Conservation (phyloP, 106 monocot species). For the Narthecium ossifragum region DNA sequence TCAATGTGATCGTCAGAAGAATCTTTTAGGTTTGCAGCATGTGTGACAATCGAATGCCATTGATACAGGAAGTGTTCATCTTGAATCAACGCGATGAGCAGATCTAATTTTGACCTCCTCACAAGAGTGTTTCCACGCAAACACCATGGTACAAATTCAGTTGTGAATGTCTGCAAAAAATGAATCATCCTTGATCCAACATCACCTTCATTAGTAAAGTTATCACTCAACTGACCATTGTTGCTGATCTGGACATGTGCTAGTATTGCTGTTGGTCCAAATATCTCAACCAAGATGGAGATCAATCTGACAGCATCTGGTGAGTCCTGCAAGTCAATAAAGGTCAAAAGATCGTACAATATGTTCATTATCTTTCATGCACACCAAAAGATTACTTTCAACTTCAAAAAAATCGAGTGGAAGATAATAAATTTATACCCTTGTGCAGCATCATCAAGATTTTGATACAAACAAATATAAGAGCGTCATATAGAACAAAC, state of each 20-base stretch:
- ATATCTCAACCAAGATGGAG: conserved; percentile 43
- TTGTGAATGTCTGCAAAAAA: conserved; percentile 52
- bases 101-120: conserved; percentile 63
- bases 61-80: conserved; percentile 62
- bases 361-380: background rate
- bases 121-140: conserved; percentile 32
- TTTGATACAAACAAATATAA: too few species aligned
- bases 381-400: too few species aligned
- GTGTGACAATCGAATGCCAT: conserved; percentile 56
- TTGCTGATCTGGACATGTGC: conserved; percentile 21
- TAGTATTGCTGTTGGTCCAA: conserved; percentile 55
- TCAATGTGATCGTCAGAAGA: conserved; percentile 15
- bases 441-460: too few species aligned
- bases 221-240: conserved; percentile 4
- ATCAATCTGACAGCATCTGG: conserved; percentile 54
- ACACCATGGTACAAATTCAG: conserved; percentile 85
- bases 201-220: conserved; percentile 8
- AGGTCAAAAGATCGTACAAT: background rate
- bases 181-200: conserved; percentile 14
- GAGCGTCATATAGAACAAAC: too few species aligned
- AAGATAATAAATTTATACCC: too few species aligned
- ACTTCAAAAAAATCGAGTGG: too few species aligned
- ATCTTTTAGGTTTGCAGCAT: conserved; percentile 18
- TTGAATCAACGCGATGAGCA: conserved; percentile 61
- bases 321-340: conserved; percentile 57